Evolutionary conservation across 495 filamentous ascomycete genomes (phyloP).

Genomic region (Aspergillus leporis): DNA sequence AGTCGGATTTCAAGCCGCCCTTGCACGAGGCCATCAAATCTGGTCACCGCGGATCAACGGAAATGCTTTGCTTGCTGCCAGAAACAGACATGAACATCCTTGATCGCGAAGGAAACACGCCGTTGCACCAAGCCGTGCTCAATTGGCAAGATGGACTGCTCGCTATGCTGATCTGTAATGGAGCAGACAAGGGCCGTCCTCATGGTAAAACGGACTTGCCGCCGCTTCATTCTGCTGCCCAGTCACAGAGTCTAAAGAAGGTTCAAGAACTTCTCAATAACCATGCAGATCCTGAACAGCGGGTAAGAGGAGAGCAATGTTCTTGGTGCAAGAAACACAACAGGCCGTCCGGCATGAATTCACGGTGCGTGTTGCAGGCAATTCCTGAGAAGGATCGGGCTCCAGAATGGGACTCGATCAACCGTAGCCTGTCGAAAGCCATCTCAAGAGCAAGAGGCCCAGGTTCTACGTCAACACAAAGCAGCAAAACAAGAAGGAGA

Average conservation of each 20-base stretch:
- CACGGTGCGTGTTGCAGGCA: not conserved
- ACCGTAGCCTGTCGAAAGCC: too few relatives aligned
- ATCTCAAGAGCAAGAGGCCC: too few relatives aligned
- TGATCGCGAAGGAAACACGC: slow-evolving; percentile 4
- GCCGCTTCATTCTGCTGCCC: not conserved
- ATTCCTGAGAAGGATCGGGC: not conserved
- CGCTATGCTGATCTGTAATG: not conserved
- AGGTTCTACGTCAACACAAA: too few relatives aligned
- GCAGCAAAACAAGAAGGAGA: too few relatives aligned
- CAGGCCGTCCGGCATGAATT: not conserved
- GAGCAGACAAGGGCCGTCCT: not conserved
- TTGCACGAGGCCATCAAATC: slow-evolving; percentile 7
- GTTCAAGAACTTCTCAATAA: not conserved
- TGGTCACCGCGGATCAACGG: not conserved
- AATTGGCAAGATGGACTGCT: slow-evolving; percentile 3
- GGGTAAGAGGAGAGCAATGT: not conserved
- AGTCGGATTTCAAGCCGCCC: not conserved
- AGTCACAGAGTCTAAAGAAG: not conserved
- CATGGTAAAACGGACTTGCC: not conserved
- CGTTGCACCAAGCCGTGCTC: slow-evolving; percentile 1
- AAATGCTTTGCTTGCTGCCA: not conserved
- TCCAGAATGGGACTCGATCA: too few relatives aligned
- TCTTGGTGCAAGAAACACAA: not conserved
- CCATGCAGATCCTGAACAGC: not conserved
- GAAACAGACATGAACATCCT: not conserved